These are phyloP conservation scores for Drechslerella stenobrocha DNA, from an alignment of 2,329 filamentous ascomycete species.

Conservation along the genomic window DNA sequence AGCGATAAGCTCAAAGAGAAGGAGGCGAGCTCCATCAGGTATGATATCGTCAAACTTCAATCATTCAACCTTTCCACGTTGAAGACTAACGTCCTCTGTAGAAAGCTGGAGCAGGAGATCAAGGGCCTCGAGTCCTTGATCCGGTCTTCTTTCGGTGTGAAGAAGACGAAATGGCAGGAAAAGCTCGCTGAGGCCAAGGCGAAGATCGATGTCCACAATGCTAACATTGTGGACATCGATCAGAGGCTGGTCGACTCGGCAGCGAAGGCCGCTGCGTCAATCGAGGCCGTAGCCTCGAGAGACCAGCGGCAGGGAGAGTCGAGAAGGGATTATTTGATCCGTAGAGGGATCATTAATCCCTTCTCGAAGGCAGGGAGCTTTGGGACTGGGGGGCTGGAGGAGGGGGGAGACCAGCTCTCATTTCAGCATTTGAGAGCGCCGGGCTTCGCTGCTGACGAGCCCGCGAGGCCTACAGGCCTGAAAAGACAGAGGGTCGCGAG, in stretches of 20 bases:
- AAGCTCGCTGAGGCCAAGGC: constrained; percentile 69
- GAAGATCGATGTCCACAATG: constrained; percentile 67
- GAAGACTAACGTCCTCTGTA: not conserved
- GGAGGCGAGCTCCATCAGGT: constrained; percentile 18
- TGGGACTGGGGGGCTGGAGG: constrained; percentile 65
- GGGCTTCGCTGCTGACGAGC: constrained; percentile 65
- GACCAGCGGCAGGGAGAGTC: constrained; percentile 72
- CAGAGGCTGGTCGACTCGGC: constrained; percentile 77
- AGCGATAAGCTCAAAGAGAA: constrained; percentile 27
- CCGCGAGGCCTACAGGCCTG: constrained; percentile 53
- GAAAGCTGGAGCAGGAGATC: constrained; percentile 26
- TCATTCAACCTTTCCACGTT: not conserved
- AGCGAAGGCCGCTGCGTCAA: constrained; percentile 60
- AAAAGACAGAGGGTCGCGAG: not conserved
- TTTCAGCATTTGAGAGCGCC: constrained; percentile 74
- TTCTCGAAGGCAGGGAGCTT: constrained; percentile 77
- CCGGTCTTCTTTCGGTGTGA: constrained; percentile 19
- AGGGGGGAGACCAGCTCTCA: constrained; percentile 69
- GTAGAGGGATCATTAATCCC: constrained; percentile 95
- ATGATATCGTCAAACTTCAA: not conserved
- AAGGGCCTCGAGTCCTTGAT: constrained; percentile 8
- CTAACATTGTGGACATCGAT: constrained; percentile 78
- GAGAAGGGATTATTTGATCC: constrained; percentile 82
- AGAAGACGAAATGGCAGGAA: constrained; percentile 56
- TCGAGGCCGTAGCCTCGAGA: constrained; percentile 58